Percentiles rank a stretch among this genome's conserved stretches.
Evolutionary conservation across 2,329 filamentous ascomycete genomes (phyloP).

Genomic region (Sclerotinia sclerotiorum): DNA sequence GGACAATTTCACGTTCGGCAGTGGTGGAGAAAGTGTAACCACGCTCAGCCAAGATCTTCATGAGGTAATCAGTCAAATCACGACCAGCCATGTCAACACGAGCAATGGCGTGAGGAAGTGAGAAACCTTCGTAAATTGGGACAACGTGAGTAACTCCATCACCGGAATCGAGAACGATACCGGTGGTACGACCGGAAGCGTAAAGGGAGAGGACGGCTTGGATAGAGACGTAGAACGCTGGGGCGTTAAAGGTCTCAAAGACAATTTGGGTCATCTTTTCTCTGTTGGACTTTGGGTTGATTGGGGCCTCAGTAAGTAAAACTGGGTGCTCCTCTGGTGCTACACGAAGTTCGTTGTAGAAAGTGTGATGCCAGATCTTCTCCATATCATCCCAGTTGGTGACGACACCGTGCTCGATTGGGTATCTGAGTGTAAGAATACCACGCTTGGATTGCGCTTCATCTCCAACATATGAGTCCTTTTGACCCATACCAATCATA

Average conservation of each 20-base stretch:
- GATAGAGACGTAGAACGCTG: slow-evolving; percentile 99
- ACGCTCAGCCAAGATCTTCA: slow-evolving; percentile 99
- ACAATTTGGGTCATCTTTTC: slow-evolving; percentile 99
- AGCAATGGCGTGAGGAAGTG: slow-evolving; percentile 98
- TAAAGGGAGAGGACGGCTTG: slow-evolving; percentile 99
- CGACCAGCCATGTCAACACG: slow-evolving; percentile 99
- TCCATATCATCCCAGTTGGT: slow-evolving; percentile 99
- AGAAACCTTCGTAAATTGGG: slow-evolving; percentile 99
- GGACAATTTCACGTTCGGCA: slow-evolving; percentile 99
- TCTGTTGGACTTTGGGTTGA: slow-evolving; percentile 99
- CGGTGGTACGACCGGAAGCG: slow-evolving; percentile 99
- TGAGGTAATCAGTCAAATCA: slow-evolving; percentile 99
- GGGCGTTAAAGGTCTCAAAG: slow-evolving; percentile 99
- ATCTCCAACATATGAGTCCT: slow-evolving; percentile 99
- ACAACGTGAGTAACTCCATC: slow-evolving; percentile 99
- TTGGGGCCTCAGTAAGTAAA: slow-evolving; percentile 97
- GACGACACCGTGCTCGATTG: slow-evolving; percentile 99
- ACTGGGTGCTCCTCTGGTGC: slow-evolving; percentile 99
- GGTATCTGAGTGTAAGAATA: slow-evolving; percentile 99
- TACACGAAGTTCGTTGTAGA: slow-evolving; percentile 99
- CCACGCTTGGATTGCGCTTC: slow-evolving; percentile 99
- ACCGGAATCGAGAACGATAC: slow-evolving; percentile 99
- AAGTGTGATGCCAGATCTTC: slow-evolving; percentile 99
- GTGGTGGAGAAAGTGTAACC: slow-evolving; percentile 99
- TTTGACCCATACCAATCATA: slow-evolving; percentile 99